Base-by-base conservation (phyloP, 805 yeast species). In the Yamadazyma paraphyllophila region DNA sequence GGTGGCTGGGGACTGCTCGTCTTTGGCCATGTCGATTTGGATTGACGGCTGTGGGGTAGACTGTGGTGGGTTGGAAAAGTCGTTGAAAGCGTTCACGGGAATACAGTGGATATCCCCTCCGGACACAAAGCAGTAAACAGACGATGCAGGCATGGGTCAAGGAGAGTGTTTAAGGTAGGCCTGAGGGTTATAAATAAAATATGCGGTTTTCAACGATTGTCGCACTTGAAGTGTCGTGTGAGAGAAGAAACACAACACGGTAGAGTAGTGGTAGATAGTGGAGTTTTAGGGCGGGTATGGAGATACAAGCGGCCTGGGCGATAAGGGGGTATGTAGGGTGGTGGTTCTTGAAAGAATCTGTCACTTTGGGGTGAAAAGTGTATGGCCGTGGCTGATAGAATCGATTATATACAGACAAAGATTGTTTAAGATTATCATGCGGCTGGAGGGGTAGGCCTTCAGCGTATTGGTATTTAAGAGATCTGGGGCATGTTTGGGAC, bases 91-190 rank as follows among this genome's bases (percentile, higher is more conserved):
- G 36, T 56, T 54, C 11, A 60, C 58, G 11, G 66, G 65, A 5
- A 60, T 53, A 46, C 61, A 62, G 37, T 59, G 63, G n/a, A 62
- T 52, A 30, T 50, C 49, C 5, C 60, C 58, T 8, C 58, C 49
- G 2, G 65, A 54, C 9, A 63, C 56, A 44, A 63, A 63, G 44
- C 66, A 63, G 49, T 63, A 60, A n/a, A 60, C 59, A 29, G 66
- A 57, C 36, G 42, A 24, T 15, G 42, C 10, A 11, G 41, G 11
- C 41, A 42, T 41, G 34, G 11, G 15, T 34, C 33, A 16, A 36
- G 20, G 32, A 20, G 36, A 24, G 24, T 20, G 24, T 20, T 20
- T 20, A 20, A 20, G 6, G 24, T 20, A 20, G 24, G 3, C 24
- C 24, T 20, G 24, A 3, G 24, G 6, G 6, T n/a, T 20, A 20